Evolutionary conservation across 2,329 filamentous ascomycete genomes (phyloP), one percentile per base, ranked within the genome.

Genomic region (Fusarium sp.): DNA sequence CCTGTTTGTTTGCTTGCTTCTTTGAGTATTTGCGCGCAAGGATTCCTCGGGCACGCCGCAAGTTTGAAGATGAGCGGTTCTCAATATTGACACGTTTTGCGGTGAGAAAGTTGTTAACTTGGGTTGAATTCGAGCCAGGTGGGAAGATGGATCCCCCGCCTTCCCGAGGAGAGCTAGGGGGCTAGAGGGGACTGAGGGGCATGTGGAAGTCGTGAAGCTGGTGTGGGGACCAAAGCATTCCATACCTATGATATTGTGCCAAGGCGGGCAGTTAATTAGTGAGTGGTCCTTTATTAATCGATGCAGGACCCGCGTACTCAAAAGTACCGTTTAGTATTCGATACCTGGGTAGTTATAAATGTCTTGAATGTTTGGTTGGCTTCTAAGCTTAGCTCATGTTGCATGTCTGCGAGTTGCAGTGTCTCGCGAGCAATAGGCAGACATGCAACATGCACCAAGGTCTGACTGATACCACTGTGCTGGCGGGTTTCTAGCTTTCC

Each of bases 91-190:
- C 27, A 29, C 27, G 27, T 29, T 29, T 63, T 60, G 55, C 40
- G 40, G 58, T 53, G 55, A 31, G 41, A 39, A 63, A 40, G 29
- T 59, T 51, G 20, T 29, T 40, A 33, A 31, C 35, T 41, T 58
- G 52, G 23, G n/a, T n/a, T n/a, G 42, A 20, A 45, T n/a, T 11
- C 11, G 25, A 51, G 58, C 58, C 59, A 64, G 43, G 60, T 49
- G 45, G 31, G 33, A 42, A 33, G 31, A 56, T 52, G 46, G 18
- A 33, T 40, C 23, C 51, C 59, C 29, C 25, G 25, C 25, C 25
- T 25, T 25, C 25, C 41, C 37, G 20, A 43, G 42, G 43, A 63
- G 20, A 58, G 58, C 39, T 45, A 58, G 55, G 39, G 55, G 27
- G 39, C n/a, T 13, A 20, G 36, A 39, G 10, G 27, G 10, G 27